A percentile compares a stretch with the other conserved stretches of the same genome.
These are phyloP conservation scores for Lachancea dasiensis DNA, from an alignment of 805 yeast genomes.

Conservation along the genomic window DNA sequence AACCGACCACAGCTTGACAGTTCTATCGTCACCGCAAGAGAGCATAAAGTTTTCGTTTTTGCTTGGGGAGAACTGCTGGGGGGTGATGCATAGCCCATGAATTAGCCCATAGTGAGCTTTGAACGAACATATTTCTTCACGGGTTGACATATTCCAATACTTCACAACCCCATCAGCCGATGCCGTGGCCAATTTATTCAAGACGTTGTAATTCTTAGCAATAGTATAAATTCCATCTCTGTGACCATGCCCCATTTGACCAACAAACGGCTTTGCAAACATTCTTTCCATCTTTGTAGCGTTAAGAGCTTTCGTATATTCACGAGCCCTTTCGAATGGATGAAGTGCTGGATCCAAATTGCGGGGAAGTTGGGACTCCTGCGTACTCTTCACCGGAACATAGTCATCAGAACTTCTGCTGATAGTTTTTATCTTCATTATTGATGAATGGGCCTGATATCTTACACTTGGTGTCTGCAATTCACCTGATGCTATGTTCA, in stretches of 20 bases:
- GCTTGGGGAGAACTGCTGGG: slow-evolving; percentile 28
- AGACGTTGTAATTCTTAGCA: slow-evolving; percentile 66
- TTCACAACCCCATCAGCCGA: slow-evolving; percentile 94
- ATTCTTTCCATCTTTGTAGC: slow-evolving; percentile 94
- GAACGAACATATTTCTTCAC: slow-evolving; percentile 69
- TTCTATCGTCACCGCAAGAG: slow-evolving; percentile 88
- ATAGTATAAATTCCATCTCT: slow-evolving; percentile 88
- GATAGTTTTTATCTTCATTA: slow-evolving; percentile 77
- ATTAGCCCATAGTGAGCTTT: slow-evolving; percentile 90
- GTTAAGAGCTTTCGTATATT: slow-evolving; percentile 87
- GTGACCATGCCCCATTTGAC: slow-evolving; percentile 92
- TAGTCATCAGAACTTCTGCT: slow-evolving; percentile 87
- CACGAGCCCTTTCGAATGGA: slow-evolving; percentile 96
- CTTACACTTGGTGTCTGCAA: background rate
- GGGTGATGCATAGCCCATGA: slow-evolving; percentile 75
- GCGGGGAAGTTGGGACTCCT: slow-evolving; percentile 80
- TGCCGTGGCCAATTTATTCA: slow-evolving; percentile 81
- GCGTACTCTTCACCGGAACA: slow-evolving; percentile 87
- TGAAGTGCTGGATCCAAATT: slow-evolving; percentile 91
- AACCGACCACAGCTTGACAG: slow-evolving; percentile 85
- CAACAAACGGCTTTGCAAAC: slow-evolving; percentile 97
- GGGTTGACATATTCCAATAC: slow-evolving; percentile 83
- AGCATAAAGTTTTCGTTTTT: slow-evolving; percentile 43
- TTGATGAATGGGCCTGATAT: background rate
- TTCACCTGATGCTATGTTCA: background rate